Conservation (phyloP, 371 early-diverging fungal genomes). For the Mucor lusitanicus region DNA sequence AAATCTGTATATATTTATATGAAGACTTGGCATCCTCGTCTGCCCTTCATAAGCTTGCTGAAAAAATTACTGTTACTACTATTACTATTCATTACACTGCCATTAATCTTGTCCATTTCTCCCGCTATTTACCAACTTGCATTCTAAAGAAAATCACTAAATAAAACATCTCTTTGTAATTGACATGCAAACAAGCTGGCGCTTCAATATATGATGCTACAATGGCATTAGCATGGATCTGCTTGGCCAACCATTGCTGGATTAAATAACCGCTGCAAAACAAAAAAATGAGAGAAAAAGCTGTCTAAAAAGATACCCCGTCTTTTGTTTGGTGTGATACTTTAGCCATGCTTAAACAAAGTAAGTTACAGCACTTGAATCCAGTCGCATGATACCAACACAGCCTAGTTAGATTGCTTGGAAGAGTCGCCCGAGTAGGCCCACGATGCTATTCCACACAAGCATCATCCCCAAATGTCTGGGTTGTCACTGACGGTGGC, state of each 20-base stretch:
- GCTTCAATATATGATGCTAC: too few species aligned
- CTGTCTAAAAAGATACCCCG: not conserved
- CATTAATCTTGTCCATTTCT: too few species aligned
- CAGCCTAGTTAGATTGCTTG: not conserved
- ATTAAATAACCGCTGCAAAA: not conserved
- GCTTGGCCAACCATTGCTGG: too few species aligned
- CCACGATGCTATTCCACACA: constrained; percentile 1
- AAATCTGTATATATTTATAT: not conserved
- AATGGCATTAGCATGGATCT: too few species aligned
- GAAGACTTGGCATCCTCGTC: too few species aligned
- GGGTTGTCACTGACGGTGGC: constrained; percentile 30
- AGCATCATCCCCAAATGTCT: constrained; percentile 9
- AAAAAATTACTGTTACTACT: too few species aligned
- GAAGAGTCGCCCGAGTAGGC: not conserved
- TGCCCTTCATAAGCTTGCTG: too few species aligned
- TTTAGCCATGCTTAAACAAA: not conserved
- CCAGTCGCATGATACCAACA: not conserved
- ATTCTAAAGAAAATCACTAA: too few species aligned
- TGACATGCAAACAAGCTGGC: too few species aligned
- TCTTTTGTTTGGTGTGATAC: not conserved
- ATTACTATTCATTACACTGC: too few species aligned
- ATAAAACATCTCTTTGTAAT: too few species aligned
- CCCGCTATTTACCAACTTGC: too few species aligned
- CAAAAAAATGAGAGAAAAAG: not conserved
- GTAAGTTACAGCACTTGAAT: not conserved